Conservation (phyloP, 768 basidiomycete genomes). For the Hygrocybe punicea region DNA sequence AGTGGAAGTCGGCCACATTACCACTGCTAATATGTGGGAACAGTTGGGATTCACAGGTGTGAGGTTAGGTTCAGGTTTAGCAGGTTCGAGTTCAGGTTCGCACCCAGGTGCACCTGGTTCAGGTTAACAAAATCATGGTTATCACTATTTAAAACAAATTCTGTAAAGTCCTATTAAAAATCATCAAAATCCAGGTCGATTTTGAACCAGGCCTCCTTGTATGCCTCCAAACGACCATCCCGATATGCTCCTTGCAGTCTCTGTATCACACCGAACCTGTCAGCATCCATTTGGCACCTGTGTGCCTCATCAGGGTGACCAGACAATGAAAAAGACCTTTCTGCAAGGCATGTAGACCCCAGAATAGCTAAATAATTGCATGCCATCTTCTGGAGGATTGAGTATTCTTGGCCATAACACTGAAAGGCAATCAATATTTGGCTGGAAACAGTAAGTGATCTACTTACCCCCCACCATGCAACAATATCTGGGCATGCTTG, state of each 20-base stretch:
- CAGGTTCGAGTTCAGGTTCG: neutral
- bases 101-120: neutral
- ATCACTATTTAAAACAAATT: no score
- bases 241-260: conserved; percentile 5
- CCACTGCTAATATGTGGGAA: no score
- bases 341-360: conserved; percentile 6
- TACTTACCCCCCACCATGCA: conserved; percentile 11
- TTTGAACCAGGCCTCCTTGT: neutral
- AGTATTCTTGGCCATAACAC: conserved; percentile 9
- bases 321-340: conserved; percentile 12
- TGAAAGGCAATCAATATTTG: conserved; percentile 1
- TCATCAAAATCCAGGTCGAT: neutral
- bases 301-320: conserved; percentile 10
- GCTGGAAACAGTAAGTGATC: neutral
- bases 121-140: no score
- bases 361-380: conserved; percentile 17
- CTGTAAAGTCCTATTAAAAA: neutral
- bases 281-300: neutral
- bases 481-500: conserved; percentile 8
- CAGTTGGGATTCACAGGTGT: no score
- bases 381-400: conserved; percentile 10
- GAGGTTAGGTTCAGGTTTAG: neutral
- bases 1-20: no score
- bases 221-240: conserved; percentile 4
- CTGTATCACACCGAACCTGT: conserved; percentile 10